Conservation (phyloP, 164 flowering plant species). For the Umbellularia californica region DNA sequence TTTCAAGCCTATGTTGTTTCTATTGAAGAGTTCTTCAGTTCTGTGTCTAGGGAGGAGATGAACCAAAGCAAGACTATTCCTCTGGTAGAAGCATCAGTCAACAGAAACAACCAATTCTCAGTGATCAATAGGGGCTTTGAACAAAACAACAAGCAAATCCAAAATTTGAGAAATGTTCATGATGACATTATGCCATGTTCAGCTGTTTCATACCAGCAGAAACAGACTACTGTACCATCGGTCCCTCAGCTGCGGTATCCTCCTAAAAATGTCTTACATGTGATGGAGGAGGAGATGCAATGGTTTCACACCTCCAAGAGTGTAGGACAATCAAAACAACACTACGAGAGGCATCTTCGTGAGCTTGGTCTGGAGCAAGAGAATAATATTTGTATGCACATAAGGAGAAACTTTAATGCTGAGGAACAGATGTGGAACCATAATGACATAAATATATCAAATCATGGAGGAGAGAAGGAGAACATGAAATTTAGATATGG, state of each 20-base stretch:
- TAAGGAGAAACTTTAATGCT: neutral
- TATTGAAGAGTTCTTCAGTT: neutral
- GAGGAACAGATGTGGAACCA: neutral
- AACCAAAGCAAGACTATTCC: conserved; percentile 12
- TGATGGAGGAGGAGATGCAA: neutral
- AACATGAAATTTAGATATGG: conserved; percentile 3
- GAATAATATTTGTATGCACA: neutral
- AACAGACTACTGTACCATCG: conserved; percentile 5
- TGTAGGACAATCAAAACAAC: neutral
- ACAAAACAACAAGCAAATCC: neutral
- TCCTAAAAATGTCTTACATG: conserved; percentile 17
- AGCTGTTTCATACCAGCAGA: neutral
- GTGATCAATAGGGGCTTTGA: neutral
- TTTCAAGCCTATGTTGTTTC: neutral
- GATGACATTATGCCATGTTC: neutral
- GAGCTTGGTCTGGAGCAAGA: conserved; percentile 5
- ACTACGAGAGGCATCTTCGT: neutral
- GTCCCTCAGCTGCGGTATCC: conserved; percentile 29
- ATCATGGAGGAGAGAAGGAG: conserved; percentile 6
- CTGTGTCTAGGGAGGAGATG: conserved; percentile 16
- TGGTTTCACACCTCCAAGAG: neutral
- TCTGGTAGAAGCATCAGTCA: neutral
- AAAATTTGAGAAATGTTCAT: neutral
- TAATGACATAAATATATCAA: neutral
- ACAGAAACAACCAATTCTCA: conserved; percentile 1